Evolutionary conservation across 140 eudicot species (phyloP).

Genomic region (Bidens hawaiensis): DNA sequence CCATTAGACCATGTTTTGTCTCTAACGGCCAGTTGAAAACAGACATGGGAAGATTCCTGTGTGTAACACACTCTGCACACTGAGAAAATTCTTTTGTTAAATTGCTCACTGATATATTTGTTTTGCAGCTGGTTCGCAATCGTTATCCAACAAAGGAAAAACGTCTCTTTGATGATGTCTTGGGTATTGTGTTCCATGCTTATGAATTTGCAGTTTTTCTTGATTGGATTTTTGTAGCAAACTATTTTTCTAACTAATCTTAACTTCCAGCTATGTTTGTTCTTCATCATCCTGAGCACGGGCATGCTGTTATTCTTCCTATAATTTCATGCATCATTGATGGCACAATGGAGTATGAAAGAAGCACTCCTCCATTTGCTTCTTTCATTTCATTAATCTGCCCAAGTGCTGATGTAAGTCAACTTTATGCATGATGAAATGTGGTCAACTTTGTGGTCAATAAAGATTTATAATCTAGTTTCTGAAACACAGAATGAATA

Average conservation of each 20-base stretch:
- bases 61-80: no score
- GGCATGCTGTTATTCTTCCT: constrained; percentile 83
- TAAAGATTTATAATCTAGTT: background rate
- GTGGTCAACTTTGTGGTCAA: constrained; percentile 10
- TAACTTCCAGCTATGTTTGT: constrained; percentile 70
- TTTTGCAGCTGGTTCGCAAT: constrained; percentile 63
- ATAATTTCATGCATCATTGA: constrained; percentile 80
- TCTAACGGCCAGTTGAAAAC: no score
- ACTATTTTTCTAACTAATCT: constrained; percentile 10
- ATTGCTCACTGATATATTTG: constrained; percentile 9
- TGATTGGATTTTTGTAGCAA: background rate
- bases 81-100: no score
- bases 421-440: background rate
- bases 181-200: constrained; percentile 41
- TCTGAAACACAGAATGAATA: constrained; percentile 69
- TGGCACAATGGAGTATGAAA: constrained; percentile 75
- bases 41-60: no score
- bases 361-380: constrained; percentile 70
- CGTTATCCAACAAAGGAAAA: constrained; percentile 73
- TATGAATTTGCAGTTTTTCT: constrained; percentile 2
- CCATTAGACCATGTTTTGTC: constrained; percentile 5
- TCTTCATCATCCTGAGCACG: constrained; percentile 97
- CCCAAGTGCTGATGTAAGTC: constrained; percentile 69
- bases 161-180: constrained; percentile 83
- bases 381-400: constrained; percentile 80